Conservation (phyloP, 2,329 filamentous ascomycete genomes). For the Aspergillus caelatus region DNA sequence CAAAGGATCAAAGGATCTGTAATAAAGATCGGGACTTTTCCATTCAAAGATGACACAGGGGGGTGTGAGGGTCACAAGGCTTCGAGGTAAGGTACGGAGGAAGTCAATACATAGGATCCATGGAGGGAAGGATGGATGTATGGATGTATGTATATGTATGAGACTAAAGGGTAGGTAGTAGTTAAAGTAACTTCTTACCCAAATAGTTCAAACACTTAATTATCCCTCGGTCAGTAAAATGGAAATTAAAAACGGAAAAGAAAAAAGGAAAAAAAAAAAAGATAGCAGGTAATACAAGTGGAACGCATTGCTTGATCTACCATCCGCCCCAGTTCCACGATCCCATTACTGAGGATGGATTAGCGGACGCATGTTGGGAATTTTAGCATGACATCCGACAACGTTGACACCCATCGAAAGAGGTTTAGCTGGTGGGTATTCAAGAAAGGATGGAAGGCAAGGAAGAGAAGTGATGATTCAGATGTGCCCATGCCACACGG, state of each 20-base stretch:
- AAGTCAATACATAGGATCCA: constrained; percentile 6
- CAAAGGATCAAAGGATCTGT: constrained; percentile 21
- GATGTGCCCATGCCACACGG: constrained; percentile 22
- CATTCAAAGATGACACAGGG: constrained; percentile 27
- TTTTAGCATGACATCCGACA: constrained; percentile 37
- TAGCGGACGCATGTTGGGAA: constrained; percentile 31
- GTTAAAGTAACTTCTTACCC: constrained; percentile 1
- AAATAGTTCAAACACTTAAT: constrained; percentile 2
- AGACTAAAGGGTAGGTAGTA: neutral
- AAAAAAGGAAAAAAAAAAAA: constrained; percentile 12
- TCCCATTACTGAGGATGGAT: constrained; percentile 22
- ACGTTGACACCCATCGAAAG: constrained; percentile 41
- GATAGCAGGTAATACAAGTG: constrained; percentile 4
- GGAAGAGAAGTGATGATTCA: constrained; percentile 21
- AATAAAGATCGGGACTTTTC: constrained; percentile 20
- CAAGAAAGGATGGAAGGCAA: constrained; percentile 19
- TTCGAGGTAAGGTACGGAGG: constrained; percentile 25
- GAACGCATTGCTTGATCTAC: constrained; percentile 33
- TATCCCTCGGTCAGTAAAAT: neutral
- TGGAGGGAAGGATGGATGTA: neutral
- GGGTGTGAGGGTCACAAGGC: constrained; percentile 23
- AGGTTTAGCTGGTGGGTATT: constrained; percentile 25
- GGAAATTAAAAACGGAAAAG: constrained; percentile 4
- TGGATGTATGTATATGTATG: neutral
- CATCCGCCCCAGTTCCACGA: constrained; percentile 41